Base-by-base conservation (phyloP, 768 basidiomycete species). In the Termitomyces sp. region DNA sequence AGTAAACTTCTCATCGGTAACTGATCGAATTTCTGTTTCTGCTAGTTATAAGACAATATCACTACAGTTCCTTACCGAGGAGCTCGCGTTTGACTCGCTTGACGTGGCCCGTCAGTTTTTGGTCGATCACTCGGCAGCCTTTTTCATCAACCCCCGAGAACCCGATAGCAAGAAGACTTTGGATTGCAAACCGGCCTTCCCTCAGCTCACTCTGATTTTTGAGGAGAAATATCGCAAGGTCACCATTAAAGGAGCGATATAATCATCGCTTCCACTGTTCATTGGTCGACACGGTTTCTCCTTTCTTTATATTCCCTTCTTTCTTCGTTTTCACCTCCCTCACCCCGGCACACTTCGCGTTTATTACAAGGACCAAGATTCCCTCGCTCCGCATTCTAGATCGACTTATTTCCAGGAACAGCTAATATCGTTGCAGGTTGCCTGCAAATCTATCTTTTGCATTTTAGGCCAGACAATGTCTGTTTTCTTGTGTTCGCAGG, bases 191-290 rank as follows among this genome's bases (percentile, higher is more conserved):
- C 71, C 79, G 42, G 84, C 82, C n/a, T 72, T 72, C 55, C 66
- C 75, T 33, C 75, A 77, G 61, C 81, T 98, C 58, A 73, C 77
- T 22, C 81, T 84, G 64, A 83, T 81, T 15, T 85, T 87, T 69
- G 90, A 91, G 66, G 83, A 86, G 66, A 94, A 88, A 73, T 93
- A 93, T 70, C 81, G 88, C 63, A 92, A 88, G 71, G 86, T 97
- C 59, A 85, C 84, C 67, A 93, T 98, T 73, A 95, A 86, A 78
- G 96, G 96, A 65, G 93, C 95, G 69, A 89, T 96, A 74, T 95
- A 78, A 77, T 44, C 45, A 77, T 47, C 45, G 56, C 63, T 64
- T 45, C 50, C 56, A 27, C 9, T 27, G 53, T 54, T 42, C 18
- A 42, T 41, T 31, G 37, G 36, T 16, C 49, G 41, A 53, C 58